Conservation (phyloP, 2,329 filamentous ascomycete genomes). For the Didymella sp. region DNA sequence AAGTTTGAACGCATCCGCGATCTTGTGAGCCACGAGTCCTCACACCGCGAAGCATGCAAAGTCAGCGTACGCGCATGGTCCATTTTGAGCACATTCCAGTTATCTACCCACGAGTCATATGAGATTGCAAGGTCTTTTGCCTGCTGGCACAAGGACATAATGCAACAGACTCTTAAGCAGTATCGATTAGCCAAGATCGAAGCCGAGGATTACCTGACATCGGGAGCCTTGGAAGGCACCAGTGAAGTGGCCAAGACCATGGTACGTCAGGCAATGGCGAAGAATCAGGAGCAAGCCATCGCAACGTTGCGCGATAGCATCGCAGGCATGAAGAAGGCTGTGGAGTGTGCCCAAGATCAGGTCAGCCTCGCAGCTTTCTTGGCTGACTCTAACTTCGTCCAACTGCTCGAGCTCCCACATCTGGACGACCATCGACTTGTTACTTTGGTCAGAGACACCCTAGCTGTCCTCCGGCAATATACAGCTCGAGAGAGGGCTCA, state of each 20-base stretch:
- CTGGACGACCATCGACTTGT: conserved; percentile 54
- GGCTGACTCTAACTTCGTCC: conserved; percentile 53
- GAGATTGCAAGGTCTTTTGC: conserved; percentile 57
- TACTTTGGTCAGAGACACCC: conserved; percentile 56
- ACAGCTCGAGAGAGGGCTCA: conserved; percentile 23
- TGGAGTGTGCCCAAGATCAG: conserved; percentile 53
- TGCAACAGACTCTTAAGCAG: conserved; percentile 60
- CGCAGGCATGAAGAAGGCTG: conserved; percentile 57
- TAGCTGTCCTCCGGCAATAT: conserved; percentile 58
- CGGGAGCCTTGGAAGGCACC: conserved; percentile 46
- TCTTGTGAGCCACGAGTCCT: conserved; percentile 63
- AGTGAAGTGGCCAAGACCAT: conserved; percentile 54
- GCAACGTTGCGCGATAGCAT: conserved; percentile 62
- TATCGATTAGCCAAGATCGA: conserved; percentile 64
- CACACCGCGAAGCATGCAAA: conserved; percentile 66
- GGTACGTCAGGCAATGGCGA: conserved; percentile 60
- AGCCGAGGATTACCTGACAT: conserved; percentile 60
- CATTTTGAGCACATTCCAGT: conserved; percentile 63
- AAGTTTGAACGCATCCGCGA: conserved; percentile 59
- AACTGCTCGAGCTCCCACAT: conserved; percentile 61
- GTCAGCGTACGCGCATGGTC: conserved; percentile 66
- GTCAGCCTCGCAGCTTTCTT: conserved; percentile 54
- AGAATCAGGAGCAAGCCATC: conserved; percentile 65
- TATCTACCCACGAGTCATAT: conserved; percentile 59
- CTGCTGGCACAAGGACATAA: conserved; percentile 63